phyloP scores from a whole-genome alignment of 2,329 filamentous ascomycete genomes.

The Coleophoma crateriformis region DNA sequence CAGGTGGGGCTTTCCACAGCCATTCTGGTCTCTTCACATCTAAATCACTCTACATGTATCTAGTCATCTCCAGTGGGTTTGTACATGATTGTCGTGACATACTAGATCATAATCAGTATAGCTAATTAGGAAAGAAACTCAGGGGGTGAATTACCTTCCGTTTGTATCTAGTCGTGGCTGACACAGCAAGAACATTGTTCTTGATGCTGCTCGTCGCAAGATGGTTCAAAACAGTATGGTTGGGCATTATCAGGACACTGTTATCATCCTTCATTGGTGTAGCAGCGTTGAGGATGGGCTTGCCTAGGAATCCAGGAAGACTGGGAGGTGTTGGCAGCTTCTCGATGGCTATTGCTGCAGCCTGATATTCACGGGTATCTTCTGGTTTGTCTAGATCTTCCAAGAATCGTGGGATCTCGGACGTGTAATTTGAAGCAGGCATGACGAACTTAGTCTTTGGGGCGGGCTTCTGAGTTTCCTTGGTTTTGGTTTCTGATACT shows the following conservation, averaged over 20 bases:
- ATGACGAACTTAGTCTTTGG: conserved; percentile 50
- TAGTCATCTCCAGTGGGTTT: conserved; percentile 64
- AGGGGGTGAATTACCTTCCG: conserved; percentile 65
- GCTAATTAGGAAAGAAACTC: background rate
- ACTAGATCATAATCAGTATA: conserved; percentile 47
- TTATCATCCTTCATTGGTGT: conserved; percentile 97
- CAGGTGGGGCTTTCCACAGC: too few relatives aligned
- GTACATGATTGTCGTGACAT: conserved; percentile 96
- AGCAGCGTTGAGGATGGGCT: conserved; percentile 88
- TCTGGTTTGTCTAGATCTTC: conserved; percentile 82
- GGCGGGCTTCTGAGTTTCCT: conserved; percentile 27
- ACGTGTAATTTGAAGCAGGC: conserved; percentile 58
- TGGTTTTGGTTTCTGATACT: conserved; percentile 28
- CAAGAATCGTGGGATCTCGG: conserved; percentile 77
- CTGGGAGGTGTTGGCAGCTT: conserved; percentile 79
- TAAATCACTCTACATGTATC: background rate
- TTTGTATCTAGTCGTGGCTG: conserved; percentile 95
- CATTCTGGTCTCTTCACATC: too few relatives aligned
- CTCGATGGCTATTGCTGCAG: conserved; percentile 68
- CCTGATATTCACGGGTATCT: conserved; percentile 67
- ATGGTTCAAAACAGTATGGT: conserved; percentile 95
- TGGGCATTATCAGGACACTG: conserved; percentile 93
- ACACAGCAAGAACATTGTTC: conserved; percentile 90
- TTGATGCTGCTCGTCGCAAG: conserved; percentile 97
- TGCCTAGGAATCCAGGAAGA: conserved; percentile 84